A percentile compares a stretch with the other conserved stretches of the same genome.
These are phyloP conservation scores for Cladobotryum mycophilum DNA, from an alignment of 2,329 filamentous ascomycete species.

Conservation along the genomic window DNA sequence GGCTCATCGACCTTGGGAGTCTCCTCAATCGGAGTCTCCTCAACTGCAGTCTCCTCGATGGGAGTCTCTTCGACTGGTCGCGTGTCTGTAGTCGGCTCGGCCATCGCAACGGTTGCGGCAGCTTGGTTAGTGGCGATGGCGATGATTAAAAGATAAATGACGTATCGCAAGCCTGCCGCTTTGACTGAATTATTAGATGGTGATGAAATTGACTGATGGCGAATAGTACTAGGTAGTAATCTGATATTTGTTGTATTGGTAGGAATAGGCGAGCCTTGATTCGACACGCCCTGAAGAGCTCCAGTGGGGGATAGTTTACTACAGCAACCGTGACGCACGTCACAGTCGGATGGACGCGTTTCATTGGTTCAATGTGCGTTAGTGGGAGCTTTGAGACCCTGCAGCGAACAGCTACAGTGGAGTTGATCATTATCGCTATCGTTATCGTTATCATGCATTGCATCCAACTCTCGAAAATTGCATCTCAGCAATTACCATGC, in stretches of 20 bases:
- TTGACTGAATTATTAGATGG: too few species aligned
- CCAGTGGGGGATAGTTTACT: slow-evolving; percentile 5
- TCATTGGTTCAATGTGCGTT: neutral
- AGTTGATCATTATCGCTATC: too few species aligned
- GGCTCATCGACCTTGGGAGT: slow-evolving; percentile 7
- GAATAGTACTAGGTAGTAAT: slow-evolving; percentile 3
- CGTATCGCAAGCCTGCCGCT: too few species aligned
- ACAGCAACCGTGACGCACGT: slow-evolving; percentile 10
- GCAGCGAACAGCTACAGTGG: too few species aligned
- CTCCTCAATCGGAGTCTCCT: neutral
- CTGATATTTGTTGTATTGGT: neutral
- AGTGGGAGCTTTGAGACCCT: neutral
- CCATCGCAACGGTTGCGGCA: slow-evolving; percentile 13
- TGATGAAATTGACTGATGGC: neutral
- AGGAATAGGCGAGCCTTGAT: neutral
- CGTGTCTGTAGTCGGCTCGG: slow-evolving; percentile 16
- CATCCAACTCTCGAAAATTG: too few species aligned
- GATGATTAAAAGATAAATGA: neutral
- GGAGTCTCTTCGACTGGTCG: slow-evolving; percentile 18
- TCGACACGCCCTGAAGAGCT: slow-evolving; percentile 5
- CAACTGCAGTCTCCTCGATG: slow-evolving; percentile 17
- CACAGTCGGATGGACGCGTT: neutral
- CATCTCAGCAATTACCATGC: too few species aligned
- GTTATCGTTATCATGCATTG: too few species aligned
- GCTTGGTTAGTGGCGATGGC: neutral